Base-by-base conservation (phyloP, 108 stramenopile species). In the Licmophora abbreviata region DNA sequence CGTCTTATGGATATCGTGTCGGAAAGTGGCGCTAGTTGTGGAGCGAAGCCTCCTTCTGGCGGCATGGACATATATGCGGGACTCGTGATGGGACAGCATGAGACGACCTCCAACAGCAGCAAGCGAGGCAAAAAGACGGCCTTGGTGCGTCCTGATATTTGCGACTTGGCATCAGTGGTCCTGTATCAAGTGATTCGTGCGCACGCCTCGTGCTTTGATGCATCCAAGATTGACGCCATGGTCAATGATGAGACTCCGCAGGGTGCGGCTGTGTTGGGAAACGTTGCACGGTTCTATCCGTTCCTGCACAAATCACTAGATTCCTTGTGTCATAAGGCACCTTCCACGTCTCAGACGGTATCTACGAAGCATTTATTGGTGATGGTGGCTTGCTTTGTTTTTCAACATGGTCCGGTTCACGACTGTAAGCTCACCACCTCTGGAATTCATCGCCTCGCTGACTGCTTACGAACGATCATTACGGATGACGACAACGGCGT, bases 291-390 rank as follows among this genome's bases (percentile, higher is more conserved):
- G 4, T 69, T 54, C 32, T 74, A 61, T 42, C 73, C 73, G 24
- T 74, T 74, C 48, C 49, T 74, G 33, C 73, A 69, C 41, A 63
- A 63, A 30, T 61, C 68, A 43, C 29, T 74, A 9, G 73, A 74
- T 22, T 52, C 68, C 17, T 63, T 69, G 14, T 63, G 64, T 32
- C 47, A 54, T n/a, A n/a, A n/a, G n/a, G n/a, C n/a, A n/a, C n/a
- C n/a, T n/a, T n/a, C n/a, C n/a, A n/a, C n/a, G n/a, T n/a, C n/a
- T n/a, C n/a, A n/a, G n/a, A n/a, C n/a, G n/a, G n/a, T n/a, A 26
- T 29, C 54, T 59, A 29, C 27, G 24, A 9, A 30, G 35, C 9
- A 27, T 37, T 21, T 59, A 35, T 46, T 31, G 48, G 17, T 11
- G 29, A 28, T 9, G 24, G 38, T 33, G 42, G 31, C 27, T 47